Percentiles rank a stretch among this genome's conserved stretches.
phyloP scores from a whole-genome alignment of 2,329 filamentous ascomycete genomes.

The Botrytis elliptica region DNA sequence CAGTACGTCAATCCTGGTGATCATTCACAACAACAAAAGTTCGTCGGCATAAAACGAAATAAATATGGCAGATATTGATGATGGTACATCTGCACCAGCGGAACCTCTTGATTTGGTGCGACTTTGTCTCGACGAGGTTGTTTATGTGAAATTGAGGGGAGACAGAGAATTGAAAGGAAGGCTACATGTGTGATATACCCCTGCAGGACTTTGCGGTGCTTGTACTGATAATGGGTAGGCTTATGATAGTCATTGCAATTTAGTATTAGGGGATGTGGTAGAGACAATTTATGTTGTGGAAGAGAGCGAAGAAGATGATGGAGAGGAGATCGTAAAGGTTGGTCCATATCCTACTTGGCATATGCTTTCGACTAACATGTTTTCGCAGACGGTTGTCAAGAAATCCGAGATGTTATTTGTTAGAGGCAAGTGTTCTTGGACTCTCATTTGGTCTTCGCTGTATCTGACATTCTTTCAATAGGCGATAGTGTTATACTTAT shows the following conservation, averaged over 20 bases:
- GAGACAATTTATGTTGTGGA: conserved; percentile 95
- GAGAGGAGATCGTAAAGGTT: conserved; percentile 69
- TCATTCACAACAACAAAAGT: not conserved
- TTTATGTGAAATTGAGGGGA: conserved; percentile 95
- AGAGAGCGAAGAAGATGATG: conserved; percentile 73
- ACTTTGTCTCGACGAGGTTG: conserved; percentile 89
- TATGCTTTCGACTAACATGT: not conserved
- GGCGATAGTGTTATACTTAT: conserved; percentile 73
- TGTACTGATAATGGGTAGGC: conserved; percentile 56
- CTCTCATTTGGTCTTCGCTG: not conserved
- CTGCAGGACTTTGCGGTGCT: conserved; percentile 27
- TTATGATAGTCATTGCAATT: conserved; percentile 97
- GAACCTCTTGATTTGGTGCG: conserved; percentile 96
- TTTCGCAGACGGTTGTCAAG: conserved; percentile 78
- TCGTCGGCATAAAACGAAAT: conserved; percentile 18
- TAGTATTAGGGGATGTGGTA: conserved; percentile 93
- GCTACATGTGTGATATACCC: conserved; percentile 70
- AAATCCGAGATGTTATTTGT: conserved; percentile 99
- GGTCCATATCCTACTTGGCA: conserved; percentile 29
- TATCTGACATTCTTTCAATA: conserved; percentile 40
- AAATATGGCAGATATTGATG: conserved; percentile 80
- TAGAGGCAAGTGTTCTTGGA: conserved; percentile 63
- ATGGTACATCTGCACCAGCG: conserved; percentile 65
- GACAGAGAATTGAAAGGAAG: conserved; percentile 94
- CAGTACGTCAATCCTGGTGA: conserved; percentile 13